Evolutionary conservation across 1,284 basidiomycete genomes (phyloP).

Genomic region (Cystobasidium sp.): DNA sequence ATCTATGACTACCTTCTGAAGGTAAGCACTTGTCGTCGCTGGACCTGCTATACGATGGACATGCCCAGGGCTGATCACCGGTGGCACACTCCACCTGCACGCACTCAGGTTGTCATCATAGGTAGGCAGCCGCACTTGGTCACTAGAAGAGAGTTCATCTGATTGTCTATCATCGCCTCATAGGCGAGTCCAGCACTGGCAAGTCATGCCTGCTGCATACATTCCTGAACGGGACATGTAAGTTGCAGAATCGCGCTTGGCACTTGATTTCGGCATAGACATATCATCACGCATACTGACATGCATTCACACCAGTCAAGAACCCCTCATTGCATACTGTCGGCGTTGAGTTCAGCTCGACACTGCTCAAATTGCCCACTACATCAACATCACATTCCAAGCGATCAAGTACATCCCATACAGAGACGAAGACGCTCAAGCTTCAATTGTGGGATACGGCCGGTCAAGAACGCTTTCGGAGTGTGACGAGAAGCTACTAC

Average conservation of each 20-base stretch:
- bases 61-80: constrained; percentile 13
- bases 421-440: constrained; percentile 51
- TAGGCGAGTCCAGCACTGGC: constrained; percentile 93
- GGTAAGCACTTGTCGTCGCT: constrained; percentile 1
- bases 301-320: constrained; percentile 69
- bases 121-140: constrained; percentile 4
- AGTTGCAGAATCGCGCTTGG: constrained; percentile 53
- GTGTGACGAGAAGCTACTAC: constrained; percentile 97
- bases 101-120: constrained; percentile 39
- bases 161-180: not conserved
- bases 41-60: not conserved
- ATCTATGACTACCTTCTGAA: constrained; percentile 46
- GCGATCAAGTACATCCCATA: constrained; percentile 30
- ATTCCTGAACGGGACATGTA: constrained; percentile 88
- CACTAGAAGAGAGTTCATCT: not conserved
- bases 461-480: constrained; percentile 92
- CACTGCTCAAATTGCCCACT: constrained; percentile 51
- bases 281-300: not conserved
- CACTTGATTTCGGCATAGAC: no score
- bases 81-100: not conserved
- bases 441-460: constrained; percentile 93
- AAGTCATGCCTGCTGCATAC: constrained; percentile 96
- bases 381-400: constrained; percentile 28
- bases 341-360: constrained; percentile 58
- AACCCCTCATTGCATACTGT: constrained; percentile 97